Percentiles rank a stretch among this genome's conserved stretches.
Conservation (phyloP, 1,139 yeast species). For the Sugiyamaella paludigena region DNA sequence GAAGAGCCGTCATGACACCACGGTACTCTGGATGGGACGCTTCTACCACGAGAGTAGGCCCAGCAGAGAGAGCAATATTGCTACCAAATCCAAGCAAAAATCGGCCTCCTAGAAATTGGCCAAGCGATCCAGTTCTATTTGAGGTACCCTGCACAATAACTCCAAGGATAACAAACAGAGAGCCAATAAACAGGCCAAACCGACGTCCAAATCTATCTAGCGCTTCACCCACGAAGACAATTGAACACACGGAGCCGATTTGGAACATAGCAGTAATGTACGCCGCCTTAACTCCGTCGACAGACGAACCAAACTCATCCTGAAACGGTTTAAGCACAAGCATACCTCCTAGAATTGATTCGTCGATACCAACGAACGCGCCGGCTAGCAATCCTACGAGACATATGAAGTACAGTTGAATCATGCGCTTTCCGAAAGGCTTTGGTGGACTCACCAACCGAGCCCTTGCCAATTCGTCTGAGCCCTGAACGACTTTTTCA, state of each 20-base stretch:
- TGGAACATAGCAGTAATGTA: constrained; percentile 22
- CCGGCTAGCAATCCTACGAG: constrained; percentile 18
- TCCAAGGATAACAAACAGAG: constrained; percentile 17
- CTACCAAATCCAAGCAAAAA: constrained; percentile 26
- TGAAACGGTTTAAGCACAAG: constrained; percentile 19
- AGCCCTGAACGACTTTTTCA: constrained; percentile 14
- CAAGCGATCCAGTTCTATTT: constrained; percentile 7
- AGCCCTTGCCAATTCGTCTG: constrained; percentile 16
- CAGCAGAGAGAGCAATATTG: constrained; percentile 24
- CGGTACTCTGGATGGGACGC: constrained; percentile 43
- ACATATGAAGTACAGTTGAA: constrained; percentile 13
- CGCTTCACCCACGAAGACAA: constrained; percentile 18
- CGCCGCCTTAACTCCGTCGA: constrained; percentile 21
- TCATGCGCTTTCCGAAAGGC: constrained; percentile 13
- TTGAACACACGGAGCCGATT: constrained; percentile 32
- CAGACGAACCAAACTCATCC: constrained; percentile 18
- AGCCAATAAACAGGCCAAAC: constrained; percentile 20
- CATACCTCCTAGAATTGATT: constrained; percentile 18
- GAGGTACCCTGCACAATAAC: constrained; percentile 19
- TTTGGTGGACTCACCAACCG: constrained; percentile 18
- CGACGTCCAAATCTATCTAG: constrained; percentile 21
- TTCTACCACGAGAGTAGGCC: constrained; percentile 20
- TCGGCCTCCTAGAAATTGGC: constrained; percentile 24
- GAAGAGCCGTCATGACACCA: constrained; percentile 45
- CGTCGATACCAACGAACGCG: constrained; percentile 21